Percentiles rank a stretch among this genome's conserved stretches.
Conservation (phyloP, 164 flowering plant genomes). For the Vitis cinerea region DNA sequence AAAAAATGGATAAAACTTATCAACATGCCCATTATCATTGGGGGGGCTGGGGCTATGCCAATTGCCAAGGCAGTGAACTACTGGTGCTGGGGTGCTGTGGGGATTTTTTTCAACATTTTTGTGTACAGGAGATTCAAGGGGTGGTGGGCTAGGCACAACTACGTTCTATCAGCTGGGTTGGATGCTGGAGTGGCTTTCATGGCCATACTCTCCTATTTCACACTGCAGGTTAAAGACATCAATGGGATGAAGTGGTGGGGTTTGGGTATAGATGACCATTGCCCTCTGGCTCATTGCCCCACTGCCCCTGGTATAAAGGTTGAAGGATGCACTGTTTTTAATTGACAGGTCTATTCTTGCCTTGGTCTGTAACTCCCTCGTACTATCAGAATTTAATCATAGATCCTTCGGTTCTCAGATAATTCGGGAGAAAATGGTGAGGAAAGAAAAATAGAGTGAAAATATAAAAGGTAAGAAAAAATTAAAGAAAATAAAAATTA, state of each 20-base stretch:
- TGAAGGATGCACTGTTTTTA: constrained; percentile 33
- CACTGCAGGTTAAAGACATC: constrained; percentile 26
- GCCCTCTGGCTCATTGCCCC: constrained; percentile 46
- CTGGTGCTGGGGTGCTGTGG: constrained; percentile 34
- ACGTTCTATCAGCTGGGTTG: constrained; percentile 45
- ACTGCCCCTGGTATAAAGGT: constrained; percentile 42
- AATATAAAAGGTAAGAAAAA: too few relatives aligned
- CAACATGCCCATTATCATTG: constrained; percentile 39
- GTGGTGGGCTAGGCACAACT: constrained; percentile 57
- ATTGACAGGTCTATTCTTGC: background rate
- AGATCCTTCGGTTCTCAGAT: too few relatives aligned
- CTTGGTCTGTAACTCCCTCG: too few relatives aligned
- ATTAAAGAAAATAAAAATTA: too few relatives aligned
- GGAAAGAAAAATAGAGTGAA: too few relatives aligned
- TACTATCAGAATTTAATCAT: too few relatives aligned
- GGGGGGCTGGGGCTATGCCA: constrained; percentile 30
- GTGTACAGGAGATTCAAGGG: constrained; percentile 32
- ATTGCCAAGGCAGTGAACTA: constrained; percentile 43
- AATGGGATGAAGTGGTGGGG: constrained; percentile 48
- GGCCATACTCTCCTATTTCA: constrained; percentile 36
- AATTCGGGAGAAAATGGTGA: too few relatives aligned
- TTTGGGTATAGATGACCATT: constrained; percentile 31
- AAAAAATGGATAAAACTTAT: constrained; percentile 37
- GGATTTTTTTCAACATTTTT: constrained; percentile 39
- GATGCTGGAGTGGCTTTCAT: constrained; percentile 60